These are phyloP conservation scores for Cutaneotrichosporon sp. DNA, from an alignment of 1,284 basidiomycete species.

Conservation along the genomic window DNA sequence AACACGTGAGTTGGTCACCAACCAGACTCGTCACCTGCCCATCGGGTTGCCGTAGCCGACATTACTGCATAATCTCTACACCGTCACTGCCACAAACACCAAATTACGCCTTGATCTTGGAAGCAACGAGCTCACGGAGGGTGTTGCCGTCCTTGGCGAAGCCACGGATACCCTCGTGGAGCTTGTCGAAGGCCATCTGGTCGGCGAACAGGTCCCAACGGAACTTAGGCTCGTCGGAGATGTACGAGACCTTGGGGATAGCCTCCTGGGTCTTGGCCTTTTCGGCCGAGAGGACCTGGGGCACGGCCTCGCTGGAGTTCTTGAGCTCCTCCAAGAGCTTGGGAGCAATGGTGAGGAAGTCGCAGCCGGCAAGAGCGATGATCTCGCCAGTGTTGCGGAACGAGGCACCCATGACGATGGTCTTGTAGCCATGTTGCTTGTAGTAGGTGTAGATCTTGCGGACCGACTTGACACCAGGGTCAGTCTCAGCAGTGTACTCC, in stretches of 20 bases:
- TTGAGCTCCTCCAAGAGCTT: conserved; percentile 86
- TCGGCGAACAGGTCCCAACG: conserved; percentile 87
- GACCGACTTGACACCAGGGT: conserved; percentile 96
- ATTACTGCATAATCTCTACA: conserved; percentile 1
- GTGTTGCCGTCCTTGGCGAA: conserved; percentile 93
- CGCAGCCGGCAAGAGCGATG: conserved; percentile 88
- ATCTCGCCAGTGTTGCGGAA: conserved; percentile 97
- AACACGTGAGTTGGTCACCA: too few species aligned
- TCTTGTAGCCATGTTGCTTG: conserved; percentile 98
- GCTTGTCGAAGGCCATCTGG: conserved; percentile 90
- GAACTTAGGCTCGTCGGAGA: conserved; percentile 95
- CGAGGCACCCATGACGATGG: conserved; percentile 99
- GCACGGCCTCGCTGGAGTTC: conserved; percentile 69
- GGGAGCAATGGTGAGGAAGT: conserved; percentile 94
- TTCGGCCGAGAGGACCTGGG: conserved; percentile 70
- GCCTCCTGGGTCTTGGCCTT: conserved; percentile 59
- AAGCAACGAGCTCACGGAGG: conserved; percentile 74
- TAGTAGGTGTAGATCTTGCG: conserved; percentile 92
- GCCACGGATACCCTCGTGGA: conserved; percentile 92
- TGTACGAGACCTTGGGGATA: conserved; percentile 73
- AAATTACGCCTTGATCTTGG: conserved; percentile 59
- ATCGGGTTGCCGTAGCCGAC: not conserved
- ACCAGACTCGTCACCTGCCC: too few species aligned
- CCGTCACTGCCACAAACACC: not conserved
- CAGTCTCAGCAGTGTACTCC: conserved; percentile 73